Base-by-base conservation (phyloP, 2,329 filamentous ascomycete species). In the Hyphodiscus sp. region DNA sequence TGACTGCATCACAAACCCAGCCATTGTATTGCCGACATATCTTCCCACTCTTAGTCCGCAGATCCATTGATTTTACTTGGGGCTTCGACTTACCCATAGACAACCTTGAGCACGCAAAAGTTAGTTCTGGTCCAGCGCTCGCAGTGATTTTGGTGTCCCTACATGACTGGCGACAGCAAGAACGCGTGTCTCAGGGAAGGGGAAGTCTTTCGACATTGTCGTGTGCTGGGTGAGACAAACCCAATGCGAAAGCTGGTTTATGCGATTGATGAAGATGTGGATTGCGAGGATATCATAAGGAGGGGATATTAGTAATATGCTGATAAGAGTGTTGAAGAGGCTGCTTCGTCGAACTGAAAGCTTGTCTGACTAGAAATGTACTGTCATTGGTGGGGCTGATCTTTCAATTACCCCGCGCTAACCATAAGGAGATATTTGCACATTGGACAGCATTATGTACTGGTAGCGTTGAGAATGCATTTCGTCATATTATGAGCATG, bases 1-100 rank as follows among this genome's bases (percentile, higher is more conserved):
- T 0, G 88, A 87, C 71, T 99, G 92, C 79, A 99, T 86, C 61
- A 91, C 89, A 67, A 96, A 95, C 1, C 91, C 91, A 43, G 91
- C 91, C 77, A 99, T 96, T 66, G 92, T 96, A 70, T 99, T 99
- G 49, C 94, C 94, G 62, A 99, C 94, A 79, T 96, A 92, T 69
- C 94, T 96, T 69, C 42, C 11, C 16, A 49, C 41, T 20, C 20
- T 45, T 47, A 18, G 26, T 18, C 26, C 16, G 20, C 7, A 47
- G 45, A 15, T 15, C 6, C 18, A 20, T 13, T 11, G 15, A 8
- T 29, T 46, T 19, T 43, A 18, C 52, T 65, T 58, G 63, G 59
- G 7, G 45, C 47, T 23, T 52, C 43, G 41, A 77, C 82, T 81
- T 74, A 89, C 85, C 85, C 85, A 64, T 86, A 86, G 61, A 86